These are phyloP conservation scores for Teratosphaeria viscida DNA, from an alignment of 2,329 filamentous ascomycete genomes.

Conservation along the genomic window DNA sequence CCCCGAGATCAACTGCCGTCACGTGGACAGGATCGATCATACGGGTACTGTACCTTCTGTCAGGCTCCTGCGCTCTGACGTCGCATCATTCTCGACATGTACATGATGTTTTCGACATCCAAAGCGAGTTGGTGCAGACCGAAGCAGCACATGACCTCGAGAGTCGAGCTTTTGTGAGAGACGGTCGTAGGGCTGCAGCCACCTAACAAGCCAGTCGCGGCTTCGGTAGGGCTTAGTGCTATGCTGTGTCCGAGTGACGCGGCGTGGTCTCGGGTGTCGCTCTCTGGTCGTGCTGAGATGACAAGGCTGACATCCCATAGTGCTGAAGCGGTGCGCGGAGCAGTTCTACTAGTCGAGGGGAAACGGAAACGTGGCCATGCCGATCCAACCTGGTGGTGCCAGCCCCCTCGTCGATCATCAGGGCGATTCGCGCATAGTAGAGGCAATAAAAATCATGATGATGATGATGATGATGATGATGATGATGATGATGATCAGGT, in stretches of 20 bases:
- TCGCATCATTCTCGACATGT: too few species aligned
- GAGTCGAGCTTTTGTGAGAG: not conserved
- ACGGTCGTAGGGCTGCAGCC: not conserved
- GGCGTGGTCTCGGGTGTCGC: not conserved
- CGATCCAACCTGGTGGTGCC: not conserved
- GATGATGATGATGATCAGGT: not conserved
- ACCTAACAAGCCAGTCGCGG: not conserved
- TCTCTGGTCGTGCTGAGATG: not conserved
- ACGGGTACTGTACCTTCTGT: too few species aligned
- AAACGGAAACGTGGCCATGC: not conserved
- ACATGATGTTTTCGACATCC: too few species aligned
- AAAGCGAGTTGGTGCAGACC: too few species aligned
- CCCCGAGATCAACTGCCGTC: not conserved
- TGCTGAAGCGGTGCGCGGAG: not conserved
- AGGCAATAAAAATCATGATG: not conserved
- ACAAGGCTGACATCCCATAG: not conserved
- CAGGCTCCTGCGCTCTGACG: too few species aligned
- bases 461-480: too few species aligned
- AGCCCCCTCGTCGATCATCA: not conserved
- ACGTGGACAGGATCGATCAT: too few species aligned
- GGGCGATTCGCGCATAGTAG: too few species aligned
- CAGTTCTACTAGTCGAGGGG: not conserved
- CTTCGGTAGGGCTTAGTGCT: not conserved
- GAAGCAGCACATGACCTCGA: too few species aligned
- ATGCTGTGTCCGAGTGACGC: not conserved